Evolutionary conservation across 176 grass and related monocot species (phyloP).

Genomic region (Ensete glaucum): DNA sequence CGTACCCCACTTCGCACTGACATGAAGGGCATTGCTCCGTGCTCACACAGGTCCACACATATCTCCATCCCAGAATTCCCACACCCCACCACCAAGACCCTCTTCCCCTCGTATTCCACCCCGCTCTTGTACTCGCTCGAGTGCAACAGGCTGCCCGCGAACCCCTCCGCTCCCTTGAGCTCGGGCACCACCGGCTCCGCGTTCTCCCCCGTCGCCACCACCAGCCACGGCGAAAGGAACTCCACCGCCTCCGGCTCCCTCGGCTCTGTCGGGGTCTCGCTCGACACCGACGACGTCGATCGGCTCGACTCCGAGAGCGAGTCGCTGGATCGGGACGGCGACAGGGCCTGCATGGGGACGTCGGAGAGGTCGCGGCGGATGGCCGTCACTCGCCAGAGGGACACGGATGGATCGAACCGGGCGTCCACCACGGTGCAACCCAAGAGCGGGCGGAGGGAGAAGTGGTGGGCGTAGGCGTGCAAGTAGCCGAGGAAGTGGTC

Average conservation of each 20-base stretch:
- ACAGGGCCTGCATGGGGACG: neutral
- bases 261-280: neutral
- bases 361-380: neutral
- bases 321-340: neutral
- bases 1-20: constrained; percentile 84
- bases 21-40: constrained; percentile 79
- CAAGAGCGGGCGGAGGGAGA: constrained; percentile 58
- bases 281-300: neutral
- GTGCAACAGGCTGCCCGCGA: constrained; percentile 58
- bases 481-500: constrained; percentile 74
- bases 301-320: neutral
- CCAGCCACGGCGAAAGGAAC: constrained; percentile 65
- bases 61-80: constrained; percentile 99
- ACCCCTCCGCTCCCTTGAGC: constrained; percentile 63
- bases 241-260: constrained; percentile 20
- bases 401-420: constrained; percentile 25
- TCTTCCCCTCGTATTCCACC: constrained; percentile 54
- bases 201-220: constrained; percentile 93
- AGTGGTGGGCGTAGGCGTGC: constrained; percentile 53
- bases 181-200: constrained; percentile 59
- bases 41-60: constrained; percentile 74
- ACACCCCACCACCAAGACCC: constrained; percentile 71
- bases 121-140: constrained; percentile 81
- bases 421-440: constrained; percentile 42
- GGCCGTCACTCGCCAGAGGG: constrained; percentile 52